Base-by-base conservation (phyloP, 345 rosid species). In the Eutrema heterophyllum region DNA sequence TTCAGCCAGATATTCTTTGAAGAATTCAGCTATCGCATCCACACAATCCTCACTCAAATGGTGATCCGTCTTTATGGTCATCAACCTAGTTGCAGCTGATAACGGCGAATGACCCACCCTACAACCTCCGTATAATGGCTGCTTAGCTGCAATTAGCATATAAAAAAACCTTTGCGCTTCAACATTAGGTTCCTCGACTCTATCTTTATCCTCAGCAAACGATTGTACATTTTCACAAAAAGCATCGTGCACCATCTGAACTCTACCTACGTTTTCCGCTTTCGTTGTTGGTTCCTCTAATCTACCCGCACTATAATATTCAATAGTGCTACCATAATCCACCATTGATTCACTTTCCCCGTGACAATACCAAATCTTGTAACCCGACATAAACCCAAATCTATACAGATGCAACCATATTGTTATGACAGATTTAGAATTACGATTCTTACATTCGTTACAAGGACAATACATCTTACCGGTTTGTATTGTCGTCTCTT, bases 341-440 rank as follows among this genome's bases (percentile, higher is more conserved):
- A 14, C 16, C 48, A 43, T 4, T 14, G 7, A 13, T 14, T 14
- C 48, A 14, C 5, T n/a, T 43, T 13, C 48, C 4, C 16, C 7
- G 5, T 43, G 16, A 1, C 2, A 14, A 43, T 13, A 43, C 16
- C 48, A 43, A 4, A 43, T 43, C 48, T 13, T 43, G 3, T 40
- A 40, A 5, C n/a, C 44, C 44, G 14, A 1, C 44, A 40, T 12
- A 40, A 40, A 40, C 3, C 5, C 14, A 13, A 11, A 1, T 11
- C 16, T 13, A 43, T 14, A 43, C 6, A 14, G 7, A 0, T 43
- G 48, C 5, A 4, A 1, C 46, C 14, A 13, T 13, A 5, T 1
- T 41, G 2, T 5, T 4, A 4, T 13, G 5, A 14, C 6, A 7
- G 1, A 1, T 1, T 1, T 2, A 7, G 1, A 7, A 6, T 1